Conservation (phyloP, 306 rosid genomes). For the Oxytropis ochrocephala region DNA sequence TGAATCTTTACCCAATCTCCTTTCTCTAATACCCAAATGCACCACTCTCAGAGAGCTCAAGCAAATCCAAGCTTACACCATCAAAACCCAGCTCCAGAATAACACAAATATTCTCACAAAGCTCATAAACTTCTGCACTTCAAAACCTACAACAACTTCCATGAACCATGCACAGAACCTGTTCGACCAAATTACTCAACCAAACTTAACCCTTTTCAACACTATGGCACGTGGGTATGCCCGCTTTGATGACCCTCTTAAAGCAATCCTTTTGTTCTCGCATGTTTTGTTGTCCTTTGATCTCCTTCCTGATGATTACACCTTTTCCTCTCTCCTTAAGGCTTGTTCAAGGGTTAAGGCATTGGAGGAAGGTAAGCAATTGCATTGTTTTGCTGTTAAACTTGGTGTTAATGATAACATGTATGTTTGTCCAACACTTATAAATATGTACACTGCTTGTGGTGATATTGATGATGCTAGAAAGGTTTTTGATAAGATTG, state of each 20-base stretch:
- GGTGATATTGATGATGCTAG: conserved; percentile 49
- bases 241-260: conserved; percentile 46
- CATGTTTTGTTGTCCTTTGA: conserved; percentile 29
- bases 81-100: conserved; percentile 58
- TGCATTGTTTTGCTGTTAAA: conserved; percentile 64
- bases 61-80: conserved; percentile 69
- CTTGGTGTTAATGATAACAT: conserved; percentile 36
- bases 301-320: conserved; percentile 61
- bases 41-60: conserved; percentile 49
- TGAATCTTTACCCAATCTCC: conserved; percentile 23
- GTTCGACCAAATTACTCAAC: conserved; percentile 61
- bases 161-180: conserved; percentile 56
- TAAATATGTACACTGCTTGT: conserved; percentile 62
- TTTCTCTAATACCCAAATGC: conserved; percentile 63
- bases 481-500: conserved; percentile 57
- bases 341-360: conserved; percentile 70
- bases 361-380: conserved; percentile 55
- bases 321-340: conserved; percentile 75
- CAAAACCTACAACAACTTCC: conserved; percentile 29
- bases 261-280: conserved; percentile 44
- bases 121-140: conserved; percentile 57
- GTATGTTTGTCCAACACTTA: conserved; percentile 62
- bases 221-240: conserved; percentile 67
- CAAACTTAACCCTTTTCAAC: conserved; percentile 58
- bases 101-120: conserved; percentile 39